phyloP scores from a whole-genome alignment of 257 asterid species.

The Ehretia macrophylla region DNA sequence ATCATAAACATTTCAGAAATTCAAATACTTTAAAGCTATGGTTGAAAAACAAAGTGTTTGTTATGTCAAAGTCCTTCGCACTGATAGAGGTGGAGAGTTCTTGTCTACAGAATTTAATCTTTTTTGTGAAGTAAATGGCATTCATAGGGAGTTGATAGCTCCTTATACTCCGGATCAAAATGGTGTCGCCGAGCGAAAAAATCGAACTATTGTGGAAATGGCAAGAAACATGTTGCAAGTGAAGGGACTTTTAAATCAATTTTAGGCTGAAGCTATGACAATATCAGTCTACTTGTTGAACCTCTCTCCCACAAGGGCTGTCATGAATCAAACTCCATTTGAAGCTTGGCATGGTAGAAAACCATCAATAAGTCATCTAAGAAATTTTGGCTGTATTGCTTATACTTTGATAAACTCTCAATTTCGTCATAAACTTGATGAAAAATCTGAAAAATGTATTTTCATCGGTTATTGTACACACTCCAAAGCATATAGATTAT shows the following conservation, averaged over 20 bases:
- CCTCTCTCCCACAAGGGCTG: not conserved
- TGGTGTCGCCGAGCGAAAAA: not conserved
- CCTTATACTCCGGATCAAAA: conserved; percentile 9
- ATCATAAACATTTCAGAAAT: conserved; percentile 1
- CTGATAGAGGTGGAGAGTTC: conserved; percentile 1
- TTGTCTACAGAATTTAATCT: not conserved
- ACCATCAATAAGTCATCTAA: conserved; percentile 1
- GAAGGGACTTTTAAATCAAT: not conserved
- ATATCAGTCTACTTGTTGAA: conserved; percentile 3
- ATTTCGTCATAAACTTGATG: not conserved
- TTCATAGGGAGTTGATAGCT: not conserved
- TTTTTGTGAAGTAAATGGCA: conserved; percentile 9
- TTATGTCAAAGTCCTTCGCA: not conserved
- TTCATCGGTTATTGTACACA: not conserved
- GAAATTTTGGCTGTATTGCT: not conserved
- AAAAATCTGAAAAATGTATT: not conserved
- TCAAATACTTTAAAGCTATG: not conserved
- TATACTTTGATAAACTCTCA: not conserved
- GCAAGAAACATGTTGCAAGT: not conserved
- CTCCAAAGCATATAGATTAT: conserved; percentile 10
- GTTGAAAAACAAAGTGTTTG: not conserved
- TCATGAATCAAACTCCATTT: not conserved
- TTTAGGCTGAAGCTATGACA: conserved; percentile 5
- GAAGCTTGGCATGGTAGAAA: not conserved
- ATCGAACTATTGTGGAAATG: not conserved